Evolutionary conservation across 768 basidiomycete genomes (phyloP).

Genomic region (Calocybe gangraenosa): DNA sequence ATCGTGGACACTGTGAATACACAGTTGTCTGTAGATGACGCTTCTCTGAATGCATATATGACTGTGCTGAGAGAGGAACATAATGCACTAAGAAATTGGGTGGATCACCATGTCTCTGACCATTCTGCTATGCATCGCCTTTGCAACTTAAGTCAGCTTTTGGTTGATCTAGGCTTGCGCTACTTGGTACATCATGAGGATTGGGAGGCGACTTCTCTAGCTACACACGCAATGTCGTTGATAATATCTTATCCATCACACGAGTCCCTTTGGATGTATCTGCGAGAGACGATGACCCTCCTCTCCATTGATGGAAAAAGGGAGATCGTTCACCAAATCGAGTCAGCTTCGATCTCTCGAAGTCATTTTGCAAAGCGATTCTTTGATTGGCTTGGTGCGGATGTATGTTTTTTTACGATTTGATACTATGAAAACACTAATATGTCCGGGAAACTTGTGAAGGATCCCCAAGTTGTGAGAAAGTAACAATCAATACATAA

Average conservation of each 20-base stretch:
- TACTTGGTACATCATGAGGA: not conserved
- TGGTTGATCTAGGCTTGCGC: conserved; percentile 17
- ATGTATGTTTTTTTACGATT: not conserved
- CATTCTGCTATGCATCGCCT: conserved; percentile 60
- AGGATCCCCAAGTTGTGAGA: too few relatives aligned
- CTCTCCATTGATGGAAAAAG: conserved; percentile 4
- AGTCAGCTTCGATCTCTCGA: conserved; percentile 1
- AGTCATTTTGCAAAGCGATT: conserved; percentile 7
- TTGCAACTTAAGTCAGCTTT: conserved; percentile 31
- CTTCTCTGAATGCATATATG: conserved; percentile 20
- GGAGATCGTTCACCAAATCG: conserved; percentile 5
- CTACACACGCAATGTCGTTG: conserved; percentile 45
- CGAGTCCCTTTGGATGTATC: conserved; percentile 64
- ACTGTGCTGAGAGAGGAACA: conserved; percentile 37
- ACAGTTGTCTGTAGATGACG: conserved; percentile 10
- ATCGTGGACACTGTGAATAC: conserved; percentile 33
- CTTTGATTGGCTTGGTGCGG: not conserved
- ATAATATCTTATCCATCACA: conserved; percentile 48
- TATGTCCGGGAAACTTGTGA: too few relatives aligned
- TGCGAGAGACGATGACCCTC: conserved; percentile 25
- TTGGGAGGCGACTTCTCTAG: conserved; percentile 14
- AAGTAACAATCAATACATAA: too few relatives aligned
- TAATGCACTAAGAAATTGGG: conserved; percentile 40
- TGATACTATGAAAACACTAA: not conserved
- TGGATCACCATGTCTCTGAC: conserved; percentile 63